phyloP scores from a whole-genome alignment of 1,139 yeast species.

The Tardiomyces blankii region DNA sequence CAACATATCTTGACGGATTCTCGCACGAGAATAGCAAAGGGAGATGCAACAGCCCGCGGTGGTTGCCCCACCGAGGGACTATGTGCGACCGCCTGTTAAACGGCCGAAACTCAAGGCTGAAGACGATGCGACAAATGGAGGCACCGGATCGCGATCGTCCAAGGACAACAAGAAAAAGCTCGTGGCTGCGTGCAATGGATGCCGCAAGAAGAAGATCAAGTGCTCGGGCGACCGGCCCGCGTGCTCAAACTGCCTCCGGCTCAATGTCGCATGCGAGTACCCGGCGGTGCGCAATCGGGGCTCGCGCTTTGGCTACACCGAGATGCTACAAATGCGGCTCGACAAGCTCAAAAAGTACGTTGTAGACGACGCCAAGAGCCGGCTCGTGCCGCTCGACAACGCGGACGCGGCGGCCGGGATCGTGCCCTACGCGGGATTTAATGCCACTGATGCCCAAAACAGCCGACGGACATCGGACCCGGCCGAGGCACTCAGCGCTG shows the following conservation, averaged over 20 bases:
- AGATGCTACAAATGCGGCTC: conserved; percentile 24
- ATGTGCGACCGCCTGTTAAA: neutral
- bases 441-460: conserved; percentile 3
- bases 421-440: too few relatives aligned
- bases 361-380: neutral
- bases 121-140: neutral
- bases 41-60: too few relatives aligned
- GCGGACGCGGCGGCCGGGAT: neutral
- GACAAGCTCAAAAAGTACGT: conserved; percentile 20
- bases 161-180: conserved; percentile 19
- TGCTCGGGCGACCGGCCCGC: conserved; percentile 30
- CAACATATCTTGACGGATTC: too few relatives aligned
- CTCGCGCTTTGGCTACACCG: conserved; percentile 27
- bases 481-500: neutral
- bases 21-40: too few relatives aligned
- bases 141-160: neutral
- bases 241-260: conserved; percentile 27
- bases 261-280: conserved; percentile 25
- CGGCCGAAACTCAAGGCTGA: neutral
- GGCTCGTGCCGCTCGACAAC: neutral
- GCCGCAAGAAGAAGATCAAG: conserved; percentile 28
- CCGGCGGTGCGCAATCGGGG: conserved; percentile 28
- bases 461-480: conserved; percentile 2
- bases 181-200: conserved; percentile 27
- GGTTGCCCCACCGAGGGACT: neutral